Conservation (phyloP, 164 flowering plant genomes). For the Nelumbo lutea region DNA sequence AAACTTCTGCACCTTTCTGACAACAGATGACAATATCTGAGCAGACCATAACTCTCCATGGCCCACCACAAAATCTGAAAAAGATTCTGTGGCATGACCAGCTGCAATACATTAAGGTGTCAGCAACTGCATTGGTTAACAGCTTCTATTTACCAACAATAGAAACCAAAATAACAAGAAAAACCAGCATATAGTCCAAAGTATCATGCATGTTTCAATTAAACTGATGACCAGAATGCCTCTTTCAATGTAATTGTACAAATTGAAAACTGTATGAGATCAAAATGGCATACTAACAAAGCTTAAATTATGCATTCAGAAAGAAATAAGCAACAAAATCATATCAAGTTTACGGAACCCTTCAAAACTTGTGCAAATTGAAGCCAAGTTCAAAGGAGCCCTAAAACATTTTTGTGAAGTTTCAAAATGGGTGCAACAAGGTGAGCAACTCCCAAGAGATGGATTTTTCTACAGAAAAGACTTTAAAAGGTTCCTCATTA, state of each 20-base stretch:
- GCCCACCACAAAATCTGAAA: constrained; percentile 91
- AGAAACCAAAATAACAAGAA: background rate
- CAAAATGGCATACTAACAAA: background rate
- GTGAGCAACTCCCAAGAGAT: too few species aligned
- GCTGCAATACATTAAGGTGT: constrained; percentile 46
- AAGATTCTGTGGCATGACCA: constrained; percentile 96
- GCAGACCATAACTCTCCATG: constrained; percentile 99
- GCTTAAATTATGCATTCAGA: background rate
- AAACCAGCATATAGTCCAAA: background rate
- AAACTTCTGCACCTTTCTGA: constrained; percentile 55
- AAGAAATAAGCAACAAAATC: background rate
- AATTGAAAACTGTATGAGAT: background rate
- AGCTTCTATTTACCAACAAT: background rate
- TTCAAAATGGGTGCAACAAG: too few species aligned
- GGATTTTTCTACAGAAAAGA: too few species aligned
- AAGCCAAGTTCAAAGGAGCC: background rate
- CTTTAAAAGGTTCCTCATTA: too few species aligned
- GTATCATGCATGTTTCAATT: background rate
- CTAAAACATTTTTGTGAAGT: background rate
- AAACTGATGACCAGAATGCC: background rate
- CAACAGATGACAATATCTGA: constrained; percentile 58
- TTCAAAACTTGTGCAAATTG: background rate
- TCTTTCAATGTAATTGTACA: background rate
- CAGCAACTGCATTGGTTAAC: background rate
- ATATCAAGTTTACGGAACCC: background rate